Conservation (phyloP, 305 asterid species). For the Withania somnifera region DNA sequence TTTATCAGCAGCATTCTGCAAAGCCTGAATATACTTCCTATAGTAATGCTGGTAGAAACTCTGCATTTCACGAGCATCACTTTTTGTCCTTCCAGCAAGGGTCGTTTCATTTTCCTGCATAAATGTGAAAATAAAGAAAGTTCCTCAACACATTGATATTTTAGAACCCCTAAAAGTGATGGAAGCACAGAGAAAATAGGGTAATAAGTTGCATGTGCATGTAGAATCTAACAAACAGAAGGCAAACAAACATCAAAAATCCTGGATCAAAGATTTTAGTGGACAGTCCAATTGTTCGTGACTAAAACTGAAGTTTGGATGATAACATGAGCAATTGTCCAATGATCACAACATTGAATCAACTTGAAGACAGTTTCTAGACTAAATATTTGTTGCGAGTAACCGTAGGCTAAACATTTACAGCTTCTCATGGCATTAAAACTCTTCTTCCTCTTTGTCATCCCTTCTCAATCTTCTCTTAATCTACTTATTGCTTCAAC, state of each 20-base stretch:
- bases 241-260: background rate
- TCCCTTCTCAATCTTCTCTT: background rate
- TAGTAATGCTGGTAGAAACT: constrained; percentile 87
- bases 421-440: background rate
- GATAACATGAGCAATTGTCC: background rate
- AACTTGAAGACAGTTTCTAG: background rate
- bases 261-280: background rate
- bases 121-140: background rate
- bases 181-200: no score
- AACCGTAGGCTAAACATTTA: background rate
- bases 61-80: constrained; percentile 99
- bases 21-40: constrained; percentile 83
- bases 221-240: background rate
- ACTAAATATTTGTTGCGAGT: background rate
- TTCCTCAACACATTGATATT: background rate
- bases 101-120: constrained; percentile 82
- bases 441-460: background rate
- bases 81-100: constrained; percentile 56
- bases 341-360: background rate
- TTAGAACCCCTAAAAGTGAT: background rate
- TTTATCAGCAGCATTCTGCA: constrained; percentile 92
- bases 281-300: background rate
- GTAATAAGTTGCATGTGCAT: background rate
- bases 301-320: background rate
- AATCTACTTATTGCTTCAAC: background rate